A percentile compares a stretch with the other conserved stretches of the same genome.
phyloP scores from a whole-genome alignment of 805 yeast genomes.

The Blastobotrys americana region DNA sequence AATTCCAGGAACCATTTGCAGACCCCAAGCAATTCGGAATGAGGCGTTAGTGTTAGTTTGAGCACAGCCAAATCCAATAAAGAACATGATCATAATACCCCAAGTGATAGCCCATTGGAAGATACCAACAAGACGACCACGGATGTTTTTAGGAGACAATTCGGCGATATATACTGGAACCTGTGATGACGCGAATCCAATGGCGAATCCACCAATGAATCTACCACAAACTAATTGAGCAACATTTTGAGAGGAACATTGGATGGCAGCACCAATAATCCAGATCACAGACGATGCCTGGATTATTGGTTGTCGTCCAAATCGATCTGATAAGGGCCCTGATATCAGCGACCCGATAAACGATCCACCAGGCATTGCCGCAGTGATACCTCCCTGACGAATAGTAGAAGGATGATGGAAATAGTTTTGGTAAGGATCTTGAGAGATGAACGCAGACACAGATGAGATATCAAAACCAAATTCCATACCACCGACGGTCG shows the following conservation, averaged over 20 bases:
- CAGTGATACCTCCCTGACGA: conserved; percentile 65
- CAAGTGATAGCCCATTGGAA: conserved; percentile 56
- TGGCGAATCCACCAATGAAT: conserved; percentile 53
- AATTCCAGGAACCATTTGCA: conserved; percentile 48
- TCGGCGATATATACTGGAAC: conserved; percentile 63
- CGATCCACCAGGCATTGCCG: conserved; percentile 74
- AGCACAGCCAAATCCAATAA: conserved; percentile 44
- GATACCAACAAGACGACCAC: conserved; percentile 53
- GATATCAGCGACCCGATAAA: conserved; percentile 56
- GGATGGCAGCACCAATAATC: conserved; percentile 53
- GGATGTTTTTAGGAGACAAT: conserved; percentile 48
- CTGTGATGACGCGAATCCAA: conserved; percentile 58
- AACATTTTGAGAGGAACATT: conserved; percentile 38
- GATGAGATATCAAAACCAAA: conserved; percentile 77
- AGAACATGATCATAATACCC: conserved; percentile 57
- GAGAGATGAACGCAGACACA: conserved; percentile 56
- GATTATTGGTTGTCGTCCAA: conserved; percentile 52
- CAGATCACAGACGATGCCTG: conserved; percentile 48
- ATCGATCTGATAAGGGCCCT: conserved; percentile 41
- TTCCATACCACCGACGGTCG: conserved; percentile 62
- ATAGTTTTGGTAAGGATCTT: conserved; percentile 41
- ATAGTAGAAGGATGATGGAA: conserved; percentile 50
- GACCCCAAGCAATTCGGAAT: conserved; percentile 57
- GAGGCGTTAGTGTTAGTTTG: conserved; percentile 31
- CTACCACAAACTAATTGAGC: conserved; percentile 47